Conservation (phyloP, 78 protist species). For the Monocercomonoides exilis region DNA sequence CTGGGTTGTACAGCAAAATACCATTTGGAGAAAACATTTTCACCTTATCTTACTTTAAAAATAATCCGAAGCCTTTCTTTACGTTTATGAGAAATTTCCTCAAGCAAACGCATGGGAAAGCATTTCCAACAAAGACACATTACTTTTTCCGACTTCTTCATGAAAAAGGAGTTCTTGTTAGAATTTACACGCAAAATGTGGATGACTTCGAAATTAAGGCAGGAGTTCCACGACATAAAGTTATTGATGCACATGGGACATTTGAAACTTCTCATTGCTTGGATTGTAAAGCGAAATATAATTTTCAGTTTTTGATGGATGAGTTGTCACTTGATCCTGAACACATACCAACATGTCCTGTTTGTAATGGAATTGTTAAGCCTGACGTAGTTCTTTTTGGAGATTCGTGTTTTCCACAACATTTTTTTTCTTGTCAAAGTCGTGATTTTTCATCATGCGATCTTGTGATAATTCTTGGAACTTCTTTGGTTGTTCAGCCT, state of each 20-base stretch:
- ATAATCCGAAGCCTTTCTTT: conserved; percentile 68
- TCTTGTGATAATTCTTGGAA: conserved; percentile 25
- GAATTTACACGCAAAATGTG: conserved; percentile 85
- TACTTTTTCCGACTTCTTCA: conserved; percentile 54
- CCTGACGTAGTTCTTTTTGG: conserved; percentile 58
- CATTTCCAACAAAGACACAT: conserved; percentile 38
- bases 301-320: background rate
- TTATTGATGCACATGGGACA: conserved; percentile 65
- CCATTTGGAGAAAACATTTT: conserved; percentile 50
- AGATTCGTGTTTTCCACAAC: conserved; percentile 40
- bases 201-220: conserved; percentile 62
- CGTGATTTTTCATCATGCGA: conserved; percentile 2
- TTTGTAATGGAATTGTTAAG: conserved; percentile 28
- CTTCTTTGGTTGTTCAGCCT: conserved; percentile 13
- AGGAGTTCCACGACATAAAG: conserved; percentile 28
- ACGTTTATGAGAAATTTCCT: conserved; percentile 58
- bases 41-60: conserved; percentile 25
- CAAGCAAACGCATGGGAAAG: conserved; percentile 13
- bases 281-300: background rate
- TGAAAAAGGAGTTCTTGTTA: conserved; percentile 51
- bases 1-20: conserved; percentile 67
- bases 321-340: background rate
- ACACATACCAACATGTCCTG: background rate
- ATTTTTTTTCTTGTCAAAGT: background rate
- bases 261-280: conserved; percentile 30